phyloP scores from a whole-genome alignment of 139 green algal genomes.

The Zygnema circumcarinatum region DNA sequence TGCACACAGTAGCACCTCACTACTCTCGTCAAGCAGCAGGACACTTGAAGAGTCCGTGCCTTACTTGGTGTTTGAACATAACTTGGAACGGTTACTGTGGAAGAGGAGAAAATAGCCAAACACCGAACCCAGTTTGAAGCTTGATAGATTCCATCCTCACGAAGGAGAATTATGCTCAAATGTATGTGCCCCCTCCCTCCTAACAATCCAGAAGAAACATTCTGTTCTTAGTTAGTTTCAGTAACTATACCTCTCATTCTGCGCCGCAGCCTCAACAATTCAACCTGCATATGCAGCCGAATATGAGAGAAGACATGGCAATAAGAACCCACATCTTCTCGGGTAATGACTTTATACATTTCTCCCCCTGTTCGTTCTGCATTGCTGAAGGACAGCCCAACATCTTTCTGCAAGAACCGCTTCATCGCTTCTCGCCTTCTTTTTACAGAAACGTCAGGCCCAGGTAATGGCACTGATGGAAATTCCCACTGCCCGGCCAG shows the following conservation, averaged over 20 bases:
- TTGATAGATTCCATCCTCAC: neutral
- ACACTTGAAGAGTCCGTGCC: no score
- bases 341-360: neutral
- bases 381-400: neutral
- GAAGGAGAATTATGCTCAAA: neutral
- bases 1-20: neutral
- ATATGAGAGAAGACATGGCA: slow-evolving; percentile 59
- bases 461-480: slow-evolving; percentile 47
- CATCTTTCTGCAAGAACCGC: neutral
- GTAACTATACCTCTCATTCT: neutral
- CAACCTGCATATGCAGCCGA: slow-evolving; percentile 40
- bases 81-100: no score
- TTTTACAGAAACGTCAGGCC: slow-evolving; percentile 5
- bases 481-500: slow-evolving; percentile 70
- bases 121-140: neutral
- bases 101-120: neutral
- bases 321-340: slow-evolving; percentile 29
- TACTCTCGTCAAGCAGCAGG: no score
- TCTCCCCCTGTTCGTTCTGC: neutral
- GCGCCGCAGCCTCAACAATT: slow-evolving; percentile 27
- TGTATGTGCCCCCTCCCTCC: neutral
- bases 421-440: neutral
- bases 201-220: neutral
- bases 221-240: neutral
- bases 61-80: no score